These are phyloP conservation scores for Chlorophyllum brunneum DNA, from an alignment of 768 basidiomycete genomes.

Conservation along the genomic window DNA sequence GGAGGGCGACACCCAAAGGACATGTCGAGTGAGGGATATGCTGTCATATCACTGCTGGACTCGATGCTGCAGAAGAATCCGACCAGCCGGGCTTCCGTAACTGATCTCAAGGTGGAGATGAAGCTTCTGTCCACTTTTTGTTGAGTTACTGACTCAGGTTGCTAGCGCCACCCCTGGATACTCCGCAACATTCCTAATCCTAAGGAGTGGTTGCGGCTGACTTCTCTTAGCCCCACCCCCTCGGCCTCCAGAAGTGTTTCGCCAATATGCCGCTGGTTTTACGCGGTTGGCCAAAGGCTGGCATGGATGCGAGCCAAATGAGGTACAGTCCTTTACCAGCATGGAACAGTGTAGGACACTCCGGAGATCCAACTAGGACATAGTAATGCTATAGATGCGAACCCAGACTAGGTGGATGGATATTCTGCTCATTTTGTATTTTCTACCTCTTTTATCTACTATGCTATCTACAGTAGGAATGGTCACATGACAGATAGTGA, in stretches of 20 bases:
- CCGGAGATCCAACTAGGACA: not conserved
- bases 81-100: constrained; percentile 24
- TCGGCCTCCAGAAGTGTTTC: not conserved
- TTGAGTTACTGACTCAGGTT: not conserved
- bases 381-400: constrained; percentile 4
- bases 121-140: not conserved
- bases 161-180: constrained; percentile 35
- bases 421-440: not conserved
- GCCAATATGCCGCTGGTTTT: constrained; percentile 24
- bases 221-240: constrained; percentile 21
- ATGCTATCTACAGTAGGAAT: not conserved
- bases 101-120: constrained; percentile 29
- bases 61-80: constrained; percentile 40
- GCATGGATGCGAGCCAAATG: not conserved
- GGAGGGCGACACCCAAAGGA: constrained; percentile 32
- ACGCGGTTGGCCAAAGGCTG: constrained; percentile 25
- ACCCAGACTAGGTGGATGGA: not conserved
- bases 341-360: not conserved
- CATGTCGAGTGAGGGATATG: constrained; percentile 24
- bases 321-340: not conserved
- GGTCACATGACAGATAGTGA: constrained; percentile 9
- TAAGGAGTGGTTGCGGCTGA: constrained; percentile 32
- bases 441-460: not conserved
- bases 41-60: constrained; percentile 31
- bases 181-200: constrained; percentile 30